Conservation (phyloP, 352 stramenopile genomes). For the Globisporangium perplexum region DNA sequence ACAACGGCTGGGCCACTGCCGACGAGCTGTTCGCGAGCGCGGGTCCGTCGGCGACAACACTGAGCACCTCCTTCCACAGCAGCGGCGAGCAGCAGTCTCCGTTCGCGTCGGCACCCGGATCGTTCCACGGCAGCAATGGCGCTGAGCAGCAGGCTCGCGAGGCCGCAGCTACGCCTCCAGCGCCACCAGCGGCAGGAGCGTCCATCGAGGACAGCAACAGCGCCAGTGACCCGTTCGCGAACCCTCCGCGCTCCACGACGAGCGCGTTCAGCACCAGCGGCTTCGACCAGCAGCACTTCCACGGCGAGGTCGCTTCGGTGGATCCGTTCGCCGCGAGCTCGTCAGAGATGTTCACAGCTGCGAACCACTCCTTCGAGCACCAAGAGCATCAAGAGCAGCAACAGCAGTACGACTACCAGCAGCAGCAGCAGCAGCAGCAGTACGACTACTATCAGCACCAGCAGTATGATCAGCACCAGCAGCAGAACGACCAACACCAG, state of each 20-base stretch:
- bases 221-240: constrained; percentile 2
- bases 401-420: neutral
- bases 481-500: neutral
- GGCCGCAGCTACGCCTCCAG: neutral
- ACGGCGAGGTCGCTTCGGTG: neutral
- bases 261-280: constrained; percentile 4
- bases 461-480: neutral
- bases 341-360: neutral
- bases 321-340: constrained; percentile 1
- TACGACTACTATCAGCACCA: neutral
- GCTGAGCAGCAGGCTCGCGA: neutral
- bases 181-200: neutral
- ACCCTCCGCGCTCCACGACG: neutral
- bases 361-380: neutral
- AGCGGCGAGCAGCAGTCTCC: neutral
- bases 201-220: neutral
- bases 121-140: neutral
- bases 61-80: neutral
- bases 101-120: neutral
- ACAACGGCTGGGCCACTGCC: neutral
- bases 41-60: neutral
- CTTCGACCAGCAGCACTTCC: constrained; percentile 4
- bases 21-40: constrained; percentile 8
- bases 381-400: neutral
- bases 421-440: neutral